phyloP scores from a whole-genome alignment of 495 filamentous ascomycete genomes.

The Aspergillus cavernicola region DNA sequence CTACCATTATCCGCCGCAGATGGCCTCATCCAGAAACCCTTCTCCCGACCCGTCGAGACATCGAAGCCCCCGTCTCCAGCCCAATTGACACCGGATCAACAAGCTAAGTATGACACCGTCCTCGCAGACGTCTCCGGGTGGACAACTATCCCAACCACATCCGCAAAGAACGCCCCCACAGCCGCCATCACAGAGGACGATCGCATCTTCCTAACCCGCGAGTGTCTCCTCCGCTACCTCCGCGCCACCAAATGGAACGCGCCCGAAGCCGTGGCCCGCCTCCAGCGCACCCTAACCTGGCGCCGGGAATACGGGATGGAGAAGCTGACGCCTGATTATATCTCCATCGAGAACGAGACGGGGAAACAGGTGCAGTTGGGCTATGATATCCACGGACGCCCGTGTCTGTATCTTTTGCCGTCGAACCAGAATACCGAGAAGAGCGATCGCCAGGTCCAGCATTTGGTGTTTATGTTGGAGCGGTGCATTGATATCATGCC shows the following conservation, averaged over 20 bases:
- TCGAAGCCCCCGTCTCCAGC: conserved; percentile 50
- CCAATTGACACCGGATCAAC: conserved; percentile 69
- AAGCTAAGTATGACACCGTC: conserved; percentile 74
- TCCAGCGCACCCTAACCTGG: conserved; percentile 81
- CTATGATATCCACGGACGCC: conserved; percentile 77
- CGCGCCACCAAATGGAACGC: conserved; percentile 89
- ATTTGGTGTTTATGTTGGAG: conserved; percentile 94
- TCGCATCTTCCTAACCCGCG: conserved; percentile 82
- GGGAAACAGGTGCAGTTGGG: conserved; percentile 89
- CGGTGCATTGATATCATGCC: conserved; percentile 82
- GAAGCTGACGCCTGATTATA: conserved; percentile 72
- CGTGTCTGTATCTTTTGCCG: conserved; percentile 86
- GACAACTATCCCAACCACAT: conserved; percentile 63
- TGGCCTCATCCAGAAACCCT: conserved; percentile 64
- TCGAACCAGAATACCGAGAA: conserved; percentile 87
- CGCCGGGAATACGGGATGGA: conserved; percentile 80
- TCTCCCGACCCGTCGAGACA: conserved; percentile 55
- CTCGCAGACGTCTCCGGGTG: conserved; percentile 64
- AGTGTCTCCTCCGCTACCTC: conserved; percentile 89
- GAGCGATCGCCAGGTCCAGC: conserved; percentile 86
- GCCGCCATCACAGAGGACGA: conserved; percentile 73
- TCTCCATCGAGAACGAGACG: conserved; percentile 88
- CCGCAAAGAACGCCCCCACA: conserved; percentile 53
- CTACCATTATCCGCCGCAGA: conserved; percentile 44
- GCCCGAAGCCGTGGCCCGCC: conserved; percentile 67